Evolutionary conservation across 179 eudicot genomes (phyloP).

Genomic region (Heliamphora pulchella): DNA sequence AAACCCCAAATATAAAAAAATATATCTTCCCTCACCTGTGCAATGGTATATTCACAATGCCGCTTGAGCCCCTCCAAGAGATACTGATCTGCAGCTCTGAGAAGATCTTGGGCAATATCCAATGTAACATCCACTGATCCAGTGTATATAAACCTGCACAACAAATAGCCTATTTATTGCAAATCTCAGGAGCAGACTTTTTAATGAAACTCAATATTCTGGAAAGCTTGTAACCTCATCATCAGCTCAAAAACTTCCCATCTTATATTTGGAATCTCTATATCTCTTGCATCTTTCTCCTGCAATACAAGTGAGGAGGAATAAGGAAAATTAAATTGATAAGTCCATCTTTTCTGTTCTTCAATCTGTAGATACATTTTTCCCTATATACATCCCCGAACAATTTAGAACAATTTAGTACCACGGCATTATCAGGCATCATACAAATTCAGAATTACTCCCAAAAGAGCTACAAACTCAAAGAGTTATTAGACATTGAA

Average conservation of each 20-base stretch:
- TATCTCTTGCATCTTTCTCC: conserved; percentile 77
- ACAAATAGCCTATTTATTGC: not conserved
- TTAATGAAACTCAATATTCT: not conserved
- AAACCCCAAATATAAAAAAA: not conserved
- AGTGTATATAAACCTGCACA: conserved; percentile 80
- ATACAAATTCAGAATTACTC: not conserved
- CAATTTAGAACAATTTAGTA: not conserved
- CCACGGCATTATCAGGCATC: not conserved
- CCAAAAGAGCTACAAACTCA: not conserved
- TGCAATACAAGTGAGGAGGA: conserved; percentile 17
- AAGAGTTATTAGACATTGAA: not conserved
- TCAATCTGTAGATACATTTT: not conserved
- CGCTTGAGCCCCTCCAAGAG: conserved; percentile 92
- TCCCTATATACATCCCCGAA: not conserved
- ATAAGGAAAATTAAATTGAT: not conserved
- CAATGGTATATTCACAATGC: conserved; percentile 81
- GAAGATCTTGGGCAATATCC: conserved; percentile 87
- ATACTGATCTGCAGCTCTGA: conserved; percentile 97
- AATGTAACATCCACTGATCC: conserved; percentile 67
- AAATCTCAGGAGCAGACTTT: not conserved
- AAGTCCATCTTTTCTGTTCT: not conserved
- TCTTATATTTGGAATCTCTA: conserved; percentile 74
- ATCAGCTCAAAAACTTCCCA: conserved; percentile 84
- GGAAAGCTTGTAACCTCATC: conserved; percentile 55
- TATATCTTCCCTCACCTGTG: conserved; percentile 63